Conservation (phyloP, 73 alveolate genomes). For the Symbiodinium natans region DNA sequence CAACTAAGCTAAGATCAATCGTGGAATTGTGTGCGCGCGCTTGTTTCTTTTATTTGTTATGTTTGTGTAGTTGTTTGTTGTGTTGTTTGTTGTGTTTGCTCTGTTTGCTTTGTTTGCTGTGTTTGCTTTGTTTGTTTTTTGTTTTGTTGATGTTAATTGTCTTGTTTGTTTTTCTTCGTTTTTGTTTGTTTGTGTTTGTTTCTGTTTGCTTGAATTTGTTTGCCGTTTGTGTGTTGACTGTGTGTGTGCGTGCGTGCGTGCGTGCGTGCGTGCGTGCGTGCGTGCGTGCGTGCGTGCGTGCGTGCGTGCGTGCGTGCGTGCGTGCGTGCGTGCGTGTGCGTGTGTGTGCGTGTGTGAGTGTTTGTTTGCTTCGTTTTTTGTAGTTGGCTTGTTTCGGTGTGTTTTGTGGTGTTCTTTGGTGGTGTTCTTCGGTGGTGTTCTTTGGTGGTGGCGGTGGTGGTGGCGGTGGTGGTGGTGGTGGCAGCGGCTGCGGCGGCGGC, state of each 20-base stretch:
- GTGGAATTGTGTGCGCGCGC: background rate
- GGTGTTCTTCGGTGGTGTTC: background rate
- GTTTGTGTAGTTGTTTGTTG: background rate
- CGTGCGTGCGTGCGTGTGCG: background rate
- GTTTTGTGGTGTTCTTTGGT: background rate
- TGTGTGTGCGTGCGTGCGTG: background rate
- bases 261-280: background rate
- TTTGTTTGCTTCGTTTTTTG: background rate
- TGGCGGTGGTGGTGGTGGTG: background rate
- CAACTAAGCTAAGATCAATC: no score
- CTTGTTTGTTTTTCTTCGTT: background rate
- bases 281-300: background rate
- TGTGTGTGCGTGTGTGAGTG: background rate
- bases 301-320: background rate
- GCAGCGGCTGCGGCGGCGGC: background rate
- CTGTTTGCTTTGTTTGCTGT: background rate
- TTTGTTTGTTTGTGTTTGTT: no score
- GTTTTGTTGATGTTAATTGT: background rate
- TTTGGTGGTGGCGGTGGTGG: background rate
- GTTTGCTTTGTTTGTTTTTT: background rate
- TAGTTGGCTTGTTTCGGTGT: background rate
- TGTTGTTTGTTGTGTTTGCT: background rate
- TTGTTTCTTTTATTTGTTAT: background rate
- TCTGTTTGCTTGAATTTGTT: background rate
- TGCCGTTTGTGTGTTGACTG: background rate